Evolutionary conservation across 495 filamentous ascomycete genomes (phyloP).

Genomic region (Poronia punctata): DNA sequence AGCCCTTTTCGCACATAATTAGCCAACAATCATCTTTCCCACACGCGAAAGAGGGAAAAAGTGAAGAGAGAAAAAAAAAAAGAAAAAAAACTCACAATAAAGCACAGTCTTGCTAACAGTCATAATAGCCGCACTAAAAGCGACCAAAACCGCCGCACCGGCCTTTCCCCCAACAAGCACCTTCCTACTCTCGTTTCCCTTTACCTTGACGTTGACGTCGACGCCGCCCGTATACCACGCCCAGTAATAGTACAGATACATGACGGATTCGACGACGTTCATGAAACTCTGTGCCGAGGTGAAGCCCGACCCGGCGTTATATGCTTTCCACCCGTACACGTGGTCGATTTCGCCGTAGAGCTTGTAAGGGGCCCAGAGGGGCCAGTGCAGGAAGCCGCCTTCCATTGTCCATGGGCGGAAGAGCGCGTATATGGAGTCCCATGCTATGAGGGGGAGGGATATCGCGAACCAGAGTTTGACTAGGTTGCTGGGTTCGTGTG

Average conservation of each 20-base stretch:
- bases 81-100: too few species aligned
- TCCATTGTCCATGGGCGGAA: slow-evolving; percentile 80
- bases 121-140: slow-evolving; percentile 65
- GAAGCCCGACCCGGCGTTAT: slow-evolving; percentile 65
- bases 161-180: slow-evolving; percentile 51
- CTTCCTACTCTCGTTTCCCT: slow-evolving; percentile 24
- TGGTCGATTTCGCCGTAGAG: slow-evolving; percentile 77
- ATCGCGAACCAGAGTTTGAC: slow-evolving; percentile 67
- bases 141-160: slow-evolving; percentile 58
- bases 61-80: too few species aligned
- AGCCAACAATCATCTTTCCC: too few species aligned
- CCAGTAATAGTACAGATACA: slow-evolving; percentile 64
- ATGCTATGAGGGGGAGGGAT: slow-evolving; percentile 74
- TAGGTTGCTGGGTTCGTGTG: slow-evolving; percentile 59
- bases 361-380: slow-evolving; percentile 72
- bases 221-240: slow-evolving; percentile 48
- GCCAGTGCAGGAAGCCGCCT: slow-evolving; percentile 65
- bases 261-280: slow-evolving; percentile 65
- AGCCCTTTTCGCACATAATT: too few species aligned
- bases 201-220: slow-evolving; percentile 26
- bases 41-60: too few species aligned
- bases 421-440: slow-evolving; percentile 79
- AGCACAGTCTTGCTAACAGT: slow-evolving; percentile 83
- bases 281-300: slow-evolving; percentile 66
- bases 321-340: slow-evolving; percentile 78